These are phyloP conservation scores for Xanthoconium separans DNA, from an alignment of 1,284 basidiomycete species.

Conservation along the genomic window DNA sequence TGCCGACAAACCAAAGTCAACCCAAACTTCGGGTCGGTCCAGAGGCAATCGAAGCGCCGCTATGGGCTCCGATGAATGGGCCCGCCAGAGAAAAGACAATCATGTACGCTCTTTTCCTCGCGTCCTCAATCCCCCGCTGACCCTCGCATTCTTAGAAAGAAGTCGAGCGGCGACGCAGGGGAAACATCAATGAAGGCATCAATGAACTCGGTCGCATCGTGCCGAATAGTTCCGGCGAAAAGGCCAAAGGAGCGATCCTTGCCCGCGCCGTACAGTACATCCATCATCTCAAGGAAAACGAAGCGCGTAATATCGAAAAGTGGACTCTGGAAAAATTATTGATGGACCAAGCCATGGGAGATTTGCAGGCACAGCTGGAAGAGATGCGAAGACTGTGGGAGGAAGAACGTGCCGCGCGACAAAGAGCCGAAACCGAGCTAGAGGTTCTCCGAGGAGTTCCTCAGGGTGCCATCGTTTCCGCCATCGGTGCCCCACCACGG, in stretches of 20 bases:
- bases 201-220: slow-evolving; percentile 88
- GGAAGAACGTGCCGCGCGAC: slow-evolving; percentile 59
- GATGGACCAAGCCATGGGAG: slow-evolving; percentile 90
- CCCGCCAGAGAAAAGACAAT: slow-evolving; percentile 79
- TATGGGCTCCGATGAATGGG: slow-evolving; percentile 79
- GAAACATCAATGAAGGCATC: slow-evolving; percentile 96
- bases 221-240: slow-evolving; percentile 84
- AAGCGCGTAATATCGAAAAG: slow-evolving; percentile 87
- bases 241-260: slow-evolving; percentile 86
- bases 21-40: slow-evolving; percentile 38
- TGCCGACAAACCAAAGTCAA: slow-evolving; percentile 24
- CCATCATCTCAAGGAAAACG: slow-evolving; percentile 86
- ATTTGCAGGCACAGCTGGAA: slow-evolving; percentile 76
- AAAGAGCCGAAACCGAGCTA: slow-evolving; percentile 61
- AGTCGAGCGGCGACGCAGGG: slow-evolving; percentile 89
- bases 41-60: slow-evolving; percentile 50
- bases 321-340: slow-evolving; percentile 93
- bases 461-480: slow-evolving; percentile 11
- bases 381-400: slow-evolving; percentile 74
- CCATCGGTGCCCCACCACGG: slow-evolving; percentile 7
- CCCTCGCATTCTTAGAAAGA: slow-evolving; percentile 77
- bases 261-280: slow-evolving; percentile 86
- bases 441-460: slow-evolving; percentile 44
- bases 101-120: slow-evolving; percentile 51
- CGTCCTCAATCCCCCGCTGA: neutral